phyloP scores from a whole-genome alignment of 1,284 basidiomycete genomes.

The Tranzscheliella williamsii region DNA sequence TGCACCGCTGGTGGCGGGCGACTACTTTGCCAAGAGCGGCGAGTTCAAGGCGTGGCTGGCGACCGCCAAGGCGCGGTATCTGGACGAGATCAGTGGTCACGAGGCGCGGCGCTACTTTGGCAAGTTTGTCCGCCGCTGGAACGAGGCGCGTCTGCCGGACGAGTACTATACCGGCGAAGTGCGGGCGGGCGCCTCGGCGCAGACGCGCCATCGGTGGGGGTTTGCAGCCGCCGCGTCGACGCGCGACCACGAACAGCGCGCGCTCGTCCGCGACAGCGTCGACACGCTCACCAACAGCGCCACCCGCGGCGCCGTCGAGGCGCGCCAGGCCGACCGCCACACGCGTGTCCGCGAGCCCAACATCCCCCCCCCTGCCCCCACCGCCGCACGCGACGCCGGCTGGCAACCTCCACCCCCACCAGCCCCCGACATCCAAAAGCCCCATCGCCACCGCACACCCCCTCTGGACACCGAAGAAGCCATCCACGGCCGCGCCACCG shows the following conservation, averaged over 20 bases:
- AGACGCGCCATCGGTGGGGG: conserved; percentile 31
- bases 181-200: conserved; percentile 5
- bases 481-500: conserved; percentile 29
- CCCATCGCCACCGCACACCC: not conserved
- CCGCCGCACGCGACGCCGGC: not conserved
- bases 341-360: conserved; percentile 1
- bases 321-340: conserved; percentile 22
- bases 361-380: not conserved
- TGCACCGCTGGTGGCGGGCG: conserved; percentile 7
- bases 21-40: conserved; percentile 31
- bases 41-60: conserved; percentile 49
- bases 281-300: conserved; percentile 38
- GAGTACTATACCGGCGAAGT: conserved; percentile 12
- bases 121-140: conserved; percentile 39
- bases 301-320: conserved; percentile 29
- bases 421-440: not conserved
- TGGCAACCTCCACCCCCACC: not conserved
- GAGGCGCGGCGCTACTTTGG: conserved; percentile 41
- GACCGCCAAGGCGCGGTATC: conserved; percentile 14
- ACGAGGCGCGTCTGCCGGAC: conserved; percentile 15
- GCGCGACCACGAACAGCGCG: conserved; percentile 18
- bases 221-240: conserved; percentile 15
- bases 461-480: conserved; percentile 7
- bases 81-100: conserved; percentile 38
- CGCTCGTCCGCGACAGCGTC: conserved; percentile 24